Conservation (phyloP, 345 rosid species). For the Sonneratia caseolaris region DNA sequence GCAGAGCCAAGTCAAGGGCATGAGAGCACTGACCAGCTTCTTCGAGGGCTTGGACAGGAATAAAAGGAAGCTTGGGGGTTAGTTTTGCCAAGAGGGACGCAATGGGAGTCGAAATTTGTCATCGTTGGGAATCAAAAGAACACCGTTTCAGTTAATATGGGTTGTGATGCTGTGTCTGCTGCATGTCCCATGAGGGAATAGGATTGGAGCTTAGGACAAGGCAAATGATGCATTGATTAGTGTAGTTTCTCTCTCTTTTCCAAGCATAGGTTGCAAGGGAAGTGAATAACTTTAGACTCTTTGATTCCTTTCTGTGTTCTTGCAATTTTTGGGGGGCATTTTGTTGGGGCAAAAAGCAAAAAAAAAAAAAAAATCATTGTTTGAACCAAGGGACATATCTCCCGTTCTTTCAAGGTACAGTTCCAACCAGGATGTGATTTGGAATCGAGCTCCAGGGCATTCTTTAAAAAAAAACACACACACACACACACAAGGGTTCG, state of each 20-base stretch:
- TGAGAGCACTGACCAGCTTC: constrained; percentile 39
- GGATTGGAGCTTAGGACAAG: background rate
- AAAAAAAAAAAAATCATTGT: too few species aligned
- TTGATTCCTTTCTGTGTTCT: background rate
- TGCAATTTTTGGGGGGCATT: background rate
- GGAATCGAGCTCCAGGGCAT: too few species aligned
- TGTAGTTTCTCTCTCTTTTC: background rate
- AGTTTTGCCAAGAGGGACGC: background rate
- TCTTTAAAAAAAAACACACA: too few species aligned
- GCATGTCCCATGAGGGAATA: background rate
- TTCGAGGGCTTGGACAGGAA: constrained; percentile 43
- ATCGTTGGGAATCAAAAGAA: background rate
- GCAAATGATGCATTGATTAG: background rate
- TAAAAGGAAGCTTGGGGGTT: constrained; percentile 47
- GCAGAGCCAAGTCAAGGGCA: constrained; percentile 51
- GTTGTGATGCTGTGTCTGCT: background rate
- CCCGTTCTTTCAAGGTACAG: too few species aligned
- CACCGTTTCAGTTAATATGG: background rate
- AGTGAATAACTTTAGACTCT: background rate
- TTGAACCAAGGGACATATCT: too few species aligned
- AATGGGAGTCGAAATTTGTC: background rate
- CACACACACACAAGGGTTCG: too few species aligned
- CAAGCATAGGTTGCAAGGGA: background rate
- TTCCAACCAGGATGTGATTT: too few species aligned
- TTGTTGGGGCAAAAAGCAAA: too few species aligned